These are phyloP conservation scores for Amoebophrya sp. DNA, from an alignment of 169 alveolate genomes.

Conservation along the genomic window DNA sequence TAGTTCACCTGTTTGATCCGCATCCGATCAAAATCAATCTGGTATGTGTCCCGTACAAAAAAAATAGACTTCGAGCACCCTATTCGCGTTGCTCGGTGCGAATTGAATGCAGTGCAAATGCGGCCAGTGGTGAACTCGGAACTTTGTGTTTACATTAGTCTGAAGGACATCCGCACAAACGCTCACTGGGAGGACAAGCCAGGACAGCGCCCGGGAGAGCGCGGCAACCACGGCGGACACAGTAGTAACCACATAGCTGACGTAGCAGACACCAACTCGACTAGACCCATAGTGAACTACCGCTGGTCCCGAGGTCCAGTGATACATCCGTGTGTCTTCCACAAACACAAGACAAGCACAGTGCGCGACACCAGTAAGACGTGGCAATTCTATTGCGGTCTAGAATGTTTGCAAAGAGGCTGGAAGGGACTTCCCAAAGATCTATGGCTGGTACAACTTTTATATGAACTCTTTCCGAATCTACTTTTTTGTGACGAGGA, in stretches of 20 bases:
- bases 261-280: neutral
- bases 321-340: slow-evolving; percentile 44
- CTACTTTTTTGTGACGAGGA: too few relatives aligned
- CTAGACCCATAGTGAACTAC: too few relatives aligned
- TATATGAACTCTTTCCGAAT: too few relatives aligned
- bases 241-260: neutral
- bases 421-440: neutral
- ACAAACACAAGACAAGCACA: slow-evolving; percentile 41
- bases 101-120: neutral
- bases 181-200: neutral
- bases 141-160: neutral
- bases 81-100: neutral
- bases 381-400: slow-evolving; percentile 40
- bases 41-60: too few relatives aligned
- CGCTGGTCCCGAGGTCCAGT: slow-evolving; percentile 49
- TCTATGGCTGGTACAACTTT: neutral
- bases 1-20: too few relatives aligned
- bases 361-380: slow-evolving; percentile 46
- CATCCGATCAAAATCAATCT: too few relatives aligned
- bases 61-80: neutral
- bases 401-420: slow-evolving; percentile 28
- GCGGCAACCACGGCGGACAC: neutral
- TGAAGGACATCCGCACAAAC: neutral
- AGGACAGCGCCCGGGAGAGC: neutral
- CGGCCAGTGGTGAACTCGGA: neutral